Evolutionary conservation across 257 asterid species (phyloP), one percentile per base, ranked within the genome.

Genomic region (Eustoma russellianum): DNA sequence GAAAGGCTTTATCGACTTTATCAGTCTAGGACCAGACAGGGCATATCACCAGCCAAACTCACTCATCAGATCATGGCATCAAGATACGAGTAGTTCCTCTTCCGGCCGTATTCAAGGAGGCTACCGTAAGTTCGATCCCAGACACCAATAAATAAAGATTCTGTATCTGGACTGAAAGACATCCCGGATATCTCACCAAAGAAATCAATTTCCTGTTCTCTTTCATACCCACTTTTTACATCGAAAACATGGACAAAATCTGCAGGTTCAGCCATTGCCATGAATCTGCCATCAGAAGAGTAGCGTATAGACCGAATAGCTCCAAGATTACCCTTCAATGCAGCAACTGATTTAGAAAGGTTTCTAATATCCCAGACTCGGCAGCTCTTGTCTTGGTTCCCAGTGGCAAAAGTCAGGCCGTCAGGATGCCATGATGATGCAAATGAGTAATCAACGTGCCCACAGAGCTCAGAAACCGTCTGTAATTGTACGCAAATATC

Each of bases 261-360:
- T 10, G 95, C 98, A 53, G 96, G 95, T 71, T 90, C 98, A n/a
- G 98, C 94, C 95, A 86, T 90, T 5, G 98, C 83, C 93, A 90
- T 70, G 79, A 77, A 90, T 60, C 85, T 66, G 17, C 98, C 98
- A 59, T 90, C 98, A 5, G 85, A 79, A 11, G 98, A 62, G 70
- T 79, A 90, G 61, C 91, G 96, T 54, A 90, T 77, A 13, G 98
- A 90, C 17, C 95, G 84, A 47, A 90, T 78, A 58, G 98, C 93
- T 53, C 98, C 98, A 9, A 90, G 72, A 69, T 83, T 86, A 41
- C 96, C 96, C 74, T 80, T 90, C 70, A 90, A 62, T 60, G 83
- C 77, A 38, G 67, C 17, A 18, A 82, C 70, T 1, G 96, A 86
- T 44, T 68, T 61, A 44, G 96, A 80, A 45, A 82, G 77, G 62